Evolutionary conservation across 805 yeast genomes (phyloP).

Genomic region (Trichomonascus vanleenenianus): DNA sequence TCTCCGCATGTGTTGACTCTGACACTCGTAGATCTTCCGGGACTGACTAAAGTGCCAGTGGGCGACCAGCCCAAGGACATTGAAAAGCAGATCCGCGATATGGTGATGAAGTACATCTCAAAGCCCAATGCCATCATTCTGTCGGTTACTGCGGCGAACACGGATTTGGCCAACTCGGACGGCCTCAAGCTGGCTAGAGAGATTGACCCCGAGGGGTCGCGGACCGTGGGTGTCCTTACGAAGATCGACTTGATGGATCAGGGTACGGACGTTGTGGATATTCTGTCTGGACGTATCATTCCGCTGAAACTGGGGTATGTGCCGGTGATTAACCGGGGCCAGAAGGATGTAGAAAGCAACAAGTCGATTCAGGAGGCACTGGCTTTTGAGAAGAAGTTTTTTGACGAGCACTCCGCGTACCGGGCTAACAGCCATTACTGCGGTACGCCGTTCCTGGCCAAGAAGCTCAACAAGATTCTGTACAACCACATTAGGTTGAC

Average conservation of each 20-base stretch:
- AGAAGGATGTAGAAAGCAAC: slow-evolving; percentile 82
- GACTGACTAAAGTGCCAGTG: slow-evolving; percentile 95
- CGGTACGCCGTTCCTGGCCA: slow-evolving; percentile 95
- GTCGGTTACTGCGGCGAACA: slow-evolving; percentile 94
- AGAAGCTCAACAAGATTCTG: slow-evolving; percentile 81
- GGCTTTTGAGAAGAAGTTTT: slow-evolving; percentile 69
- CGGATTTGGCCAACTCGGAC: slow-evolving; percentile 94
- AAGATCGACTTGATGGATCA: slow-evolving; percentile 97
- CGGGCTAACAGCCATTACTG: slow-evolving; percentile 88
- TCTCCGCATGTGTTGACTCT: slow-evolving; percentile 93
- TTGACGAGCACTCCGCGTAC: slow-evolving; percentile 83
- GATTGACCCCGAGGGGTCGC: slow-evolving; percentile 90
- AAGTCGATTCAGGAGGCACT: slow-evolving; percentile 87
- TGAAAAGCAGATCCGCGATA: slow-evolving; percentile 85
- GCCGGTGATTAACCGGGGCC: slow-evolving; percentile 96
- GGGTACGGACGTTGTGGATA: slow-evolving; percentile 95
- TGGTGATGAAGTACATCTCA: slow-evolving; percentile 87
- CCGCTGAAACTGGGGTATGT: slow-evolving; percentile 94
- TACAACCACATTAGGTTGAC: slow-evolving; percentile 85
- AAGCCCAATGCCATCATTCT: slow-evolving; percentile 93
- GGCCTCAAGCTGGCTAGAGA: slow-evolving; percentile 94
- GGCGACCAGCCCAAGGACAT: slow-evolving; percentile 99
- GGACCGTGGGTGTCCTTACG: slow-evolving; percentile 96
- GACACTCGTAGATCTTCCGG: slow-evolving; percentile 94
- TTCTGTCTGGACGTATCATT: slow-evolving; percentile 89